Evolutionary conservation across 1,284 basidiomycete genomes (phyloP).

Genomic region (Grifola frondosa): DNA sequence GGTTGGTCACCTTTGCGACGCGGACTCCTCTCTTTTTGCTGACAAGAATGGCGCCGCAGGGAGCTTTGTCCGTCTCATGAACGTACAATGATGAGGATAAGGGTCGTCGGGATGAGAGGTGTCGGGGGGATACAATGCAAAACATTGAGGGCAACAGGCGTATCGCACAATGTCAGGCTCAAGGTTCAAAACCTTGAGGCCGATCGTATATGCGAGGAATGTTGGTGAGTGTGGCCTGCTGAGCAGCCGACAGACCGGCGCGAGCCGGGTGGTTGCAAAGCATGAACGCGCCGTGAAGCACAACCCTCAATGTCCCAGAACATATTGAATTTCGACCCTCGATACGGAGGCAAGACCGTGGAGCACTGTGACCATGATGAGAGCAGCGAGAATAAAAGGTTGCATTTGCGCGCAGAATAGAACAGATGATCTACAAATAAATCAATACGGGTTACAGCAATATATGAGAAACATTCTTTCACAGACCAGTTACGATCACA

Average conservation of each 20-base stretch:
- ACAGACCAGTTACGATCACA: no score
- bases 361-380: conserved; percentile 1
- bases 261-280: neutral
- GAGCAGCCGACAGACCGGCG: neutral
- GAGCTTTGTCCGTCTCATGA: conserved; percentile 1
- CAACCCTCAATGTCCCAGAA: neutral
- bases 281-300: conserved; percentile 1
- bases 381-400: conserved; percentile 1
- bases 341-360: neutral
- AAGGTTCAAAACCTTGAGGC: neutral
- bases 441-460: neutral
- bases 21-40: neutral
- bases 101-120: no score
- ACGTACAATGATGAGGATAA: conserved; percentile 3
- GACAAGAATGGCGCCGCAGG: neutral
- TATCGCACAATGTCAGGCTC: conserved; percentile 3
- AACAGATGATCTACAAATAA: neutral
- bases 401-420: neutral
- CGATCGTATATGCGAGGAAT: conserved; percentile 2
- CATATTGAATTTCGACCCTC: neutral
- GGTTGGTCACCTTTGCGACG: neutral
- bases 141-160: conserved; percentile 7
- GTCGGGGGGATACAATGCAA: neutral
- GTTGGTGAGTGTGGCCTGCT: neutral
- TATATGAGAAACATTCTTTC: neutral